Evolutionary conservation across 2,329 filamentous ascomycete genomes (phyloP).

Genomic region (Cytospora piceicola): DNA sequence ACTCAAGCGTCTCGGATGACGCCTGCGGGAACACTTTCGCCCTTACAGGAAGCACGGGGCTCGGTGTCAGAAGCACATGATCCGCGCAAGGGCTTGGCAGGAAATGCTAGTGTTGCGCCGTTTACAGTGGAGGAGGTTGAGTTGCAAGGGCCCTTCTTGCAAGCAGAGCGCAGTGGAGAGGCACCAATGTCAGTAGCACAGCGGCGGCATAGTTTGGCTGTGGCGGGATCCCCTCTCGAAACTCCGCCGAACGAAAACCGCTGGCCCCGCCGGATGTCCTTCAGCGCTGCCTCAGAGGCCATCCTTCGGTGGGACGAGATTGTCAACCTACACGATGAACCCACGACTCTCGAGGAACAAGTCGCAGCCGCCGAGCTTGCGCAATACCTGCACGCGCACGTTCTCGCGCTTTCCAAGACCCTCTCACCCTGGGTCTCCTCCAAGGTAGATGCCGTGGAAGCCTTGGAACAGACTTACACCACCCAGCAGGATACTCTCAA

Average conservation of each 20-base stretch:
- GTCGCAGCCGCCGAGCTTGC: slow-evolving; percentile 56
- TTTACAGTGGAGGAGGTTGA: slow-evolving; percentile 65
- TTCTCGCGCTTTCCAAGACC: slow-evolving; percentile 55
- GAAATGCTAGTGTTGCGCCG: slow-evolving; percentile 59
- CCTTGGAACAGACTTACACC: slow-evolving; percentile 65
- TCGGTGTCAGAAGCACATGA: slow-evolving; percentile 42
- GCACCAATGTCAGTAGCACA: slow-evolving; percentile 55
- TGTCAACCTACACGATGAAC: slow-evolving; percentile 40
- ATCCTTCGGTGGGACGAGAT: slow-evolving; percentile 68
- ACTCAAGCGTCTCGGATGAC: slow-evolving; percentile 25
- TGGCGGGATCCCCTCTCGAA: slow-evolving; percentile 38
- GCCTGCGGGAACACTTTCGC: slow-evolving; percentile 15
- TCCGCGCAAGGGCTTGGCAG: slow-evolving; percentile 47
- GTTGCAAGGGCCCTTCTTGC: slow-evolving; percentile 56
- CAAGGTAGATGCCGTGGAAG: slow-evolving; percentile 59
- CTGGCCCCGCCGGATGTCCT: slow-evolving; percentile 75
- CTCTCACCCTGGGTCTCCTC: slow-evolving; percentile 65
- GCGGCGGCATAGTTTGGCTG: slow-evolving; percentile 63
- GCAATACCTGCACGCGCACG: slow-evolving; percentile 55
- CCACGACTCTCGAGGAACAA: slow-evolving; percentile 40
- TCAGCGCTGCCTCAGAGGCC: slow-evolving; percentile 76
- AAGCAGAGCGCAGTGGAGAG: slow-evolving; percentile 51
- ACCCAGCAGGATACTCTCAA: slow-evolving; percentile 69
- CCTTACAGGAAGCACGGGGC: slow-evolving; percentile 34
- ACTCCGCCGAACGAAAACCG: slow-evolving; percentile 57